These are phyloP conservation scores for Xylariaceae sp. DNA, from an alignment of 2,329 filamentous ascomycete species.

Conservation along the genomic window DNA sequence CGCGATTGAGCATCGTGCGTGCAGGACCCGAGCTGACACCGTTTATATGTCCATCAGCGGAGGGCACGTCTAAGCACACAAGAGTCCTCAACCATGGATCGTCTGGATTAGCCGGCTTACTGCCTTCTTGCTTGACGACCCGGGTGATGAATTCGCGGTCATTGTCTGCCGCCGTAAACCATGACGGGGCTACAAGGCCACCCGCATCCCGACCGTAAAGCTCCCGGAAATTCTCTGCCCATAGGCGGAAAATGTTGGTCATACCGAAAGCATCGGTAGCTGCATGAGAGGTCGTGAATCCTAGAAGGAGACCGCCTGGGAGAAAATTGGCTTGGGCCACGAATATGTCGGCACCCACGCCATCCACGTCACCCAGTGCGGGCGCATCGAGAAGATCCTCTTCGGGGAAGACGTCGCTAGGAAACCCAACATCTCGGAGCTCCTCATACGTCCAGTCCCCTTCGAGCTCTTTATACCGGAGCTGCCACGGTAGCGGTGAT, in stretches of 20 bases:
- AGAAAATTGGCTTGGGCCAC: constrained; percentile 32
- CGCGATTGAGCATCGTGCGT: not conserved
- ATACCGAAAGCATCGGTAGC: constrained; percentile 18
- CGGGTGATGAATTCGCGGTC: too few relatives aligned
- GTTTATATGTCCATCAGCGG: constrained; percentile 13
- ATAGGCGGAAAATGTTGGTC: constrained; percentile 7
- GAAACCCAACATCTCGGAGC: constrained; percentile 27
- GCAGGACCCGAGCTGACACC: too few relatives aligned
- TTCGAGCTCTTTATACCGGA: constrained; percentile 41
- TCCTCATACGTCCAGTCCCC: constrained; percentile 17
- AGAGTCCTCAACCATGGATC: too few relatives aligned
- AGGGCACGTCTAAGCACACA: too few relatives aligned
- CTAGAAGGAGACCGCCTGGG: constrained; percentile 25
- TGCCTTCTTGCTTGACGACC: too few relatives aligned
- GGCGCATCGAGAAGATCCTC: constrained; percentile 18
- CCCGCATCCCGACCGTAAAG: not conserved
- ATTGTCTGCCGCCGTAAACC: constrained; percentile 3
- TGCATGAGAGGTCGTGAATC: constrained; percentile 2
- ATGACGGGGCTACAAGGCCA: not conserved
- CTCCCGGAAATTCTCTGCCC: constrained; percentile 20
- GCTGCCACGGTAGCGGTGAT: constrained; percentile 43
- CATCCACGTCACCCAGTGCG: not conserved
- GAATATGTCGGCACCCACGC: constrained; percentile 25
- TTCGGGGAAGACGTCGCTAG: constrained; percentile 23
- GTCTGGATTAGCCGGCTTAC: too few relatives aligned